Evolutionary conservation across 345 rosid genomes (phyloP).

Genomic region (Citrus unshiu): DNA sequence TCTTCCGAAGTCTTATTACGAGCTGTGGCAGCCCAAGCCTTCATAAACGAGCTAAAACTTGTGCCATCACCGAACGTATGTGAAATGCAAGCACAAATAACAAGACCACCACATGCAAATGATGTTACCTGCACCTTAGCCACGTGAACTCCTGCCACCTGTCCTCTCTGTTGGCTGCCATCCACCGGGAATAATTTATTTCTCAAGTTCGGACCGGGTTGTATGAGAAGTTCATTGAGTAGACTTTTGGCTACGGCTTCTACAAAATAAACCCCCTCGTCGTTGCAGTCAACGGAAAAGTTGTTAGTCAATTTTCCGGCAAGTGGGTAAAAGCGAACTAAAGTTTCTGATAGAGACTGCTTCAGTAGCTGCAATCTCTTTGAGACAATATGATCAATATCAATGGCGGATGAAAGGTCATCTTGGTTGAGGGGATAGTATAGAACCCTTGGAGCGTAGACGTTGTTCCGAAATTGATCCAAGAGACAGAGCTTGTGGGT

Average conservation of each 20-base stretch:
- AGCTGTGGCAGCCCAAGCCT: background rate
- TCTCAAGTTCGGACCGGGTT: background rate
- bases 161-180: background rate
- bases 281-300: constrained; percentile 24
- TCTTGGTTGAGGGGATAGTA: background rate
- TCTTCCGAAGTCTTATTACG: background rate
- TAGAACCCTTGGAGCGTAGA: constrained; percentile 14
- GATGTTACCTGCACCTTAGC: background rate
- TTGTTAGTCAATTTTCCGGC: constrained; percentile 18
- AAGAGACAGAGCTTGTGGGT: constrained; percentile 19
- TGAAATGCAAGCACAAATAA: background rate
- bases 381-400: background rate
- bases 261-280: constrained; percentile 8
- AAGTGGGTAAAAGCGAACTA: constrained; percentile 17
- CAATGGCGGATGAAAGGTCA: no score
- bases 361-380: background rate
- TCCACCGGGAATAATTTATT: constrained; percentile 13
- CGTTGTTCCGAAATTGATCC: constrained; percentile 21
- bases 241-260: constrained; percentile 17
- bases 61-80: background rate
- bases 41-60: background rate
- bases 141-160: background rate
- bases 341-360: constrained; percentile 20
- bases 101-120: background rate
- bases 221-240: constrained; percentile 3